Base-by-base conservation (phyloP, 106 monocot species). In the Acorus calamus region DNA sequence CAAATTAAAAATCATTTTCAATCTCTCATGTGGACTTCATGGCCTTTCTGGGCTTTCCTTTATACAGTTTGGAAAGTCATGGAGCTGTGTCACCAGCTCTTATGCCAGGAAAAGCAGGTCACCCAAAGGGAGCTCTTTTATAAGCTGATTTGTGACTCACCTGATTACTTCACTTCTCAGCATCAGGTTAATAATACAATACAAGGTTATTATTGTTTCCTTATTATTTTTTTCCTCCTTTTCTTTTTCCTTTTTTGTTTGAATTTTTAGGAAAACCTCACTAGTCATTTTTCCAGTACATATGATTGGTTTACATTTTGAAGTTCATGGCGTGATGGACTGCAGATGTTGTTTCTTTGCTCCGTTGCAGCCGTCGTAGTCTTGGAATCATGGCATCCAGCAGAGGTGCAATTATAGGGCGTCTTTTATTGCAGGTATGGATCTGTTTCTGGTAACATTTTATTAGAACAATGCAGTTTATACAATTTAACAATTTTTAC, bases 121-220 rank as follows among this genome's bases (percentile, higher is more conserved):
- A 91, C 87, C 2, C 96, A 87, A 69, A 76, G 96, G 62, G 96
- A 96, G 72, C 84, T 96, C 10, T 96, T 91, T 59, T 96, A 91
- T 69, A 96, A 83, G 78, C 80, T 96, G 52, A 71, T 96, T 5
- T 85, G 83, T 50, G 87, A 91, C 45, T 84, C 87, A 28, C 91
- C 96, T 2, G 82, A 79, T 3, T 96, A 85, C 59, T 96, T 96
- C 68, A 65, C 64, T 49, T 88, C 87, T 47, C 91, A 87, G 63
- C 5, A 14, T 10, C 87, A 79, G 46, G 96, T 85, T 7, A 83
- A 88, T 62, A 76, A 54, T 61, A 74, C 85, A 2, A 69, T 96
- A 7, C 96, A 96, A 83, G 96, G 96, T 83, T 52, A 47, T 11
- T 9, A n/a, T 12, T 61, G 8, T 5, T 4, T 61, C 10, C 51